Evolutionary conservation across 2,329 filamentous ascomycete genomes (phyloP).

Genomic region (Trichoderma sp.): DNA sequence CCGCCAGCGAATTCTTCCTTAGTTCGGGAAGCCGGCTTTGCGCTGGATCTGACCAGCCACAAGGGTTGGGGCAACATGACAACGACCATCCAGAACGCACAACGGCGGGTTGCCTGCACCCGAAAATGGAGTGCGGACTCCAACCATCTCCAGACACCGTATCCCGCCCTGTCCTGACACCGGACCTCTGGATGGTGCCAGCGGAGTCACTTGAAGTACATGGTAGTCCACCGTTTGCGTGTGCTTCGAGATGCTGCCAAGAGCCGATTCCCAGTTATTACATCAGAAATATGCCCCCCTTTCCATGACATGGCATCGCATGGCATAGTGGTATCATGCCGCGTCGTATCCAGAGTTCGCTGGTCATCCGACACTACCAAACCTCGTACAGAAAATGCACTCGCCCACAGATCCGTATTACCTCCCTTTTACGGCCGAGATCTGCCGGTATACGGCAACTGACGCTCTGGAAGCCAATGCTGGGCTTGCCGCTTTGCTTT

Average conservation of each 20-base stretch:
- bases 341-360: slow-evolving; percentile 8
- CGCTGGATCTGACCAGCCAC: slow-evolving; percentile 12
- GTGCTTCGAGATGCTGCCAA: background rate
- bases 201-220: background rate
- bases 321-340: slow-evolving; percentile 9
- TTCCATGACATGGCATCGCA: slow-evolving; percentile 3
- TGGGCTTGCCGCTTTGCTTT: background rate
- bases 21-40: background rate
- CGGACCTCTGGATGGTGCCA: background rate
- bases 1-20: background rate
- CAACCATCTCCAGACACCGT: background rate
- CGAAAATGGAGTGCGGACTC: background rate
- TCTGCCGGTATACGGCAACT: background rate
- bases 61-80: background rate
- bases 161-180: background rate
- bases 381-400: slow-evolving; percentile 14
- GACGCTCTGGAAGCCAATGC: background rate
- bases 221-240: background rate
- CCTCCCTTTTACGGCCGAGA: slow-evolving; percentile 16
- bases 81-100: background rate
- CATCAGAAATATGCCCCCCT: background rate
- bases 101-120: background rate
- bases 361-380: slow-evolving; percentile 15
- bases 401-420: slow-evolving; percentile 6
- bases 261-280: background rate